Evolutionary conservation across 1,284 basidiomycete species (phyloP).

Genomic region (Boletus semigastroideus): DNA sequence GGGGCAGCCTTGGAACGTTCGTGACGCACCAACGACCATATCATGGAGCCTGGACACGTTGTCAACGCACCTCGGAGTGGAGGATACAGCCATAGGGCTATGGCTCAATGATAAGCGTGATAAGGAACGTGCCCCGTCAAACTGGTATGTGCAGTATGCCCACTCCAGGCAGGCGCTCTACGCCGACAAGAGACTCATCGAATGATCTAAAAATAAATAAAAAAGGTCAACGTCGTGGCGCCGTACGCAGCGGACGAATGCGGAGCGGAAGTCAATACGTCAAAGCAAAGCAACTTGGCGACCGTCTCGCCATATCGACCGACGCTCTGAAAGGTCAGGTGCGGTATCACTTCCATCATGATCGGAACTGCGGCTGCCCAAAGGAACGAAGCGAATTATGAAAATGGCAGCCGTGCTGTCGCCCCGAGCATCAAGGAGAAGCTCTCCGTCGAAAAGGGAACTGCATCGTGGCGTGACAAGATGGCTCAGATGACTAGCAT

Average conservation of each 20-base stretch:
- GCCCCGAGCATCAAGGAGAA: constrained; percentile 9
- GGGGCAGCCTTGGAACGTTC: too few relatives aligned
- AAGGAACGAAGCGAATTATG: constrained; percentile 41
- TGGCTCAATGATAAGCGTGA: background rate
- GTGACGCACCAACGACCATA: background rate
- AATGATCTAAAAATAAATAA: background rate
- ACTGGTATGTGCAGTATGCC: background rate
- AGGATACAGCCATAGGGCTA: constrained; percentile 1
- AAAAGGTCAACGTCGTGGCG: constrained; percentile 32
- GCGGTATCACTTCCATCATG: background rate
- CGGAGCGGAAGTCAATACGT: constrained; percentile 28
- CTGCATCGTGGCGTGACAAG: constrained; percentile 32
- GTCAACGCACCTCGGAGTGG: background rate
- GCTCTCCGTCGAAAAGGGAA: background rate
- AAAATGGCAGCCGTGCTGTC: constrained; percentile 40
- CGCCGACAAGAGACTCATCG: background rate
- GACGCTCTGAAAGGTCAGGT: constrained; percentile 33
- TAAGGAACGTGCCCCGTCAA: background rate
- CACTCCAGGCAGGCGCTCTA: background rate
- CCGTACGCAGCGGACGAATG: constrained; percentile 37
- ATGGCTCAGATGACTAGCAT: background rate
- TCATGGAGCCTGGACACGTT: background rate
- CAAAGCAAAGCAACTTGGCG: constrained; percentile 35
- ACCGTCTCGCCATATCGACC: constrained; percentile 38
- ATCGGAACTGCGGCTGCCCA: constrained; percentile 18